Evolutionary conservation across 179 eudicot species (phyloP), one percentile per base, ranked within the genome.

Genomic region (Nepenthes alata): DNA sequence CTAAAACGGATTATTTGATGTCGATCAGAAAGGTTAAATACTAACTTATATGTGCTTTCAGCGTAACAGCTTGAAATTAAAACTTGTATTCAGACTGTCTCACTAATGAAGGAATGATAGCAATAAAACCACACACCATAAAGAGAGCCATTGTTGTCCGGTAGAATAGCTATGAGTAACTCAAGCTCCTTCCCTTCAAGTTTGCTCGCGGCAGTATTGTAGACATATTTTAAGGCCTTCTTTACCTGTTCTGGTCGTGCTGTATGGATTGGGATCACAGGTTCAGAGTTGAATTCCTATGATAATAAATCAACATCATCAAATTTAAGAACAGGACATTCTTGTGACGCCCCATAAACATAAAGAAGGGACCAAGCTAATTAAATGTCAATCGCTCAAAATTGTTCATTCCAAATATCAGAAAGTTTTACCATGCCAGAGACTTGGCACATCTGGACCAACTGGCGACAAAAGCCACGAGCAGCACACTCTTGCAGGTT

Each of bases 191-290:
- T 78, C 6, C 94, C 94, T 13, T 77, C 82, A 39, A 83, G 85
- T 75, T 77, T 80, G 63, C 63, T 74, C 35, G 79, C 57, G 13
- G 94, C 71, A 41, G 79, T 64, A 64, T 75, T 75, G 61, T 61
- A 84, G 5, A 83, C 86, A 67, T 75, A 37, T 67, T 71, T 83
- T 74, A 88, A 74, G 49, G 88, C 96, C 75, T 84, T 88, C 72
- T 86, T 84, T 49, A 86, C 96, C 61, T 86, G 96, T 36, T 88
- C 96, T 11, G 94, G 94, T 53, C 85, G 77, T 50, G 96, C 89
- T 5, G 78, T 73, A 64, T 84, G 77, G 63, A 86, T 64, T 10
- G 96, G 93, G 62, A 88, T 78, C 14, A 86, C 77, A 37, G 91
- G 85, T 65, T 86, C 94, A 11, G 75, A 74, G 74, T 83, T 84